Evolutionary conservation across 768 basidiomycete species (phyloP).

Genomic region (Saitozyma sp.): DNA sequence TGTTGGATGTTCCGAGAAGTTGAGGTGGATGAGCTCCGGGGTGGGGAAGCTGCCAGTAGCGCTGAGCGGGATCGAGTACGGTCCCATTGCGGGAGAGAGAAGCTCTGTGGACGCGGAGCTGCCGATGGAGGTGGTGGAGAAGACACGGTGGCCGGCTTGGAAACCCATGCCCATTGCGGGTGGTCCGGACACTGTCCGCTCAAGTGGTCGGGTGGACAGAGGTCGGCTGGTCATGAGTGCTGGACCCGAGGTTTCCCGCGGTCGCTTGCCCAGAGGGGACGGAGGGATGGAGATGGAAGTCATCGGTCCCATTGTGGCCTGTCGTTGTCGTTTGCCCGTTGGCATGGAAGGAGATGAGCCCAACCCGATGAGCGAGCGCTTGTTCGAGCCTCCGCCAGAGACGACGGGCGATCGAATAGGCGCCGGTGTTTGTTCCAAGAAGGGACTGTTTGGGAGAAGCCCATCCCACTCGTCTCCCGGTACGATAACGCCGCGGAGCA

Average conservation of each 20-base stretch:
- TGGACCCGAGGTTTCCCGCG: not conserved
- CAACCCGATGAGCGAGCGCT: slow-evolving; percentile 2
- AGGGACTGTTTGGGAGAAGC: not conserved
- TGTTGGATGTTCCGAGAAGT: not conserved
- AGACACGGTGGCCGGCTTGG: not conserved
- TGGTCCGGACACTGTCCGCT: too few relatives aligned
- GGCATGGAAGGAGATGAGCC: slow-evolving; percentile 1
- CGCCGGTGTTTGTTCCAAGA: not conserved
- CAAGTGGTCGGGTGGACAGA: too few relatives aligned
- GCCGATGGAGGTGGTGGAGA: slow-evolving; percentile 5
- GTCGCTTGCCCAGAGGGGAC: slow-evolving; percentile 3
- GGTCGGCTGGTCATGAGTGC: too few relatives aligned
- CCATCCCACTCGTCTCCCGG: slow-evolving; percentile 4
- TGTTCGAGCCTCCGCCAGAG: not conserved
- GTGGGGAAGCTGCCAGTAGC: not conserved
- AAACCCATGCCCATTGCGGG: too few relatives aligned
- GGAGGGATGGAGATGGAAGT: slow-evolving; percentile 1
- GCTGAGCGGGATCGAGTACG: not conserved
- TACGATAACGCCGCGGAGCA: not conserved
- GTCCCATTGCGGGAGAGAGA: slow-evolving; percentile 1
- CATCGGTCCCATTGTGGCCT: slow-evolving; percentile 4
- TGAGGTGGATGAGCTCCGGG: not conserved
- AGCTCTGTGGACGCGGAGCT: slow-evolving; percentile 4
- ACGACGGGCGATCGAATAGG: not conserved
- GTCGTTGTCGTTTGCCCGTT: slow-evolving; percentile 4